Conservation (phyloP, 441 rosid species). For the Brassica balearica region DNA sequence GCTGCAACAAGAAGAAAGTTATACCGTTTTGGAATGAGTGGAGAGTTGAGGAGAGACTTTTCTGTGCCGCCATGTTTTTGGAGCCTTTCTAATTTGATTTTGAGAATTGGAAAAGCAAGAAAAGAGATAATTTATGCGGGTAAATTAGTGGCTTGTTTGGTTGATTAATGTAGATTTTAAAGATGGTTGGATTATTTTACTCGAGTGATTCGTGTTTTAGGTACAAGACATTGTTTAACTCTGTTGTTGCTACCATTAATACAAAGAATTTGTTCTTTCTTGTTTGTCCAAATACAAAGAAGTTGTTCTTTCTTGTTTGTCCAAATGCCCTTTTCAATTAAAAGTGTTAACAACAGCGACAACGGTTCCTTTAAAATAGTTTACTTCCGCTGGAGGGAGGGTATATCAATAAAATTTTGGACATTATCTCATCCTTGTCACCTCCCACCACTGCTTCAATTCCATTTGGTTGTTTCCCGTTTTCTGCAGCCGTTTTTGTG, state of each 20-base stretch:
- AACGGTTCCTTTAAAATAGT: background rate
- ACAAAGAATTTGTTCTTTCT: background rate
- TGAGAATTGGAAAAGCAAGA: background rate
- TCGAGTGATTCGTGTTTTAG: background rate
- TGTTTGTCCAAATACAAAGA: background rate
- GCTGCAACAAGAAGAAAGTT: slow-evolving; percentile 1
- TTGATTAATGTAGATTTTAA: background rate
- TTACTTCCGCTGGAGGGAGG: no score
- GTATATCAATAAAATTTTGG: no score
- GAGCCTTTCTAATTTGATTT: background rate
- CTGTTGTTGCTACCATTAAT: background rate
- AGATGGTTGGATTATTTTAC: background rate
- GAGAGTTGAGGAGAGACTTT: background rate
- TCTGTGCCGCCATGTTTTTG: background rate
- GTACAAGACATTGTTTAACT: background rate
- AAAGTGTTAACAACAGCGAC: background rate
- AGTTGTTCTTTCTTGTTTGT: background rate
- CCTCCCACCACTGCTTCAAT: slow-evolving; percentile 55
- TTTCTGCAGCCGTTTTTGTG: no score
- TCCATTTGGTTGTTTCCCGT: slow-evolving; percentile 58
- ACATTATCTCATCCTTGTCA: slow-evolving; percentile 78
- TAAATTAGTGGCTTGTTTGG: slow-evolving; percentile 1
- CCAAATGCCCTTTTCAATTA: background rate
- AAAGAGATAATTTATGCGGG: background rate
- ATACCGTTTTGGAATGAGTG: background rate